Conservation (phyloP, 2,329 filamentous ascomycete genomes). For the Talaromyces sp. region DNA sequence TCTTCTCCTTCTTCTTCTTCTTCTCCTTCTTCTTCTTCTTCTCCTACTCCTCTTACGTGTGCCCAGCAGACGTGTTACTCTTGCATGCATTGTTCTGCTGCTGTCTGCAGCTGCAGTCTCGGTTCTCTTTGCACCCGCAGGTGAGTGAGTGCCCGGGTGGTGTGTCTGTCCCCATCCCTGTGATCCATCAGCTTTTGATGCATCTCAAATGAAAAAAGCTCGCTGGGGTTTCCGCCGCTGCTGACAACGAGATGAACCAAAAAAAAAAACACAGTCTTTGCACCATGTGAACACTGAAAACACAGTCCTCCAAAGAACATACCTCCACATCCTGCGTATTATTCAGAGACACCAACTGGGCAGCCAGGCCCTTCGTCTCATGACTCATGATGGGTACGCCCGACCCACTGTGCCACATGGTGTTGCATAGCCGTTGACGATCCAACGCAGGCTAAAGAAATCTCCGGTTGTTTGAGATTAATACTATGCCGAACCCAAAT, state of each 20-base stretch:
- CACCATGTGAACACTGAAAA: not conserved
- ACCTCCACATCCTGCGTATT: not conserved
- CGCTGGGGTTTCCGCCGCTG: not conserved
- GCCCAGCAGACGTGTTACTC: not conserved
- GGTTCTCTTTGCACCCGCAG: not conserved
- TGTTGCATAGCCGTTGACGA: slow-evolving; percentile 5
- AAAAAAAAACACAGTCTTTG: not conserved
- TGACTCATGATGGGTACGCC: not conserved
- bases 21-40: not conserved
- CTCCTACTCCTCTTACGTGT: not conserved
- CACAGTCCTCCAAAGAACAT: not conserved
- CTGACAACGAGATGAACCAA: not conserved
- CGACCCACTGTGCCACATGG: slow-evolving; percentile 4
- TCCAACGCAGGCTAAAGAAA: not conserved
- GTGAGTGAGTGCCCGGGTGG: not conserved
- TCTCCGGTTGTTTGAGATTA: not conserved
- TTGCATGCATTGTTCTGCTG: not conserved
- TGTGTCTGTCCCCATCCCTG: not conserved
- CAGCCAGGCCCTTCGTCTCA: not conserved
- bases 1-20: not conserved
- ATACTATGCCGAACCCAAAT: not conserved
- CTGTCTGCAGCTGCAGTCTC: not conserved
- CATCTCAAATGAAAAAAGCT: not conserved
- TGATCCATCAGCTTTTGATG: not conserved
- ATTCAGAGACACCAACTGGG: not conserved